Evolutionary conservation across 495 filamentous ascomycete species (phyloP).

Genomic region (Penicillium silybi): DNA sequence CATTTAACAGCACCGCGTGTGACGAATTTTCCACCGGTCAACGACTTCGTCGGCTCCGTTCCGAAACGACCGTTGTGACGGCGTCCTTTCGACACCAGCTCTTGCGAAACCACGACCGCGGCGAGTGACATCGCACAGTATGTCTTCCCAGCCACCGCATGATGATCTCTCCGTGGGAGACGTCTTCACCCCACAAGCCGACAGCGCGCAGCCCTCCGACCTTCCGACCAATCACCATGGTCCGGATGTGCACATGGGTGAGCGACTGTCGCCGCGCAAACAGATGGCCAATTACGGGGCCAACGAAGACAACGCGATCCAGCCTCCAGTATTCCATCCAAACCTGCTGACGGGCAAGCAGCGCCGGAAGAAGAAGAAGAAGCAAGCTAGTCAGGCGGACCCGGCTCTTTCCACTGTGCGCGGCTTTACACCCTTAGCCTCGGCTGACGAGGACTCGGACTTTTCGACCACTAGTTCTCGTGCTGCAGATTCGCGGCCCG

Average conservation of each 20-base stretch:
- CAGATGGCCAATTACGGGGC: conserved; percentile 10
- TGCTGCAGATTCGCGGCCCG: conserved; percentile 30
- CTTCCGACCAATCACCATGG: conserved; percentile 21
- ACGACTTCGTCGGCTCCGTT: conserved; percentile 10
- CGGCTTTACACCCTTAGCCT: conserved; percentile 83
- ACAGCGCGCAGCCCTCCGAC: conserved; percentile 30
- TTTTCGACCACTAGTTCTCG: conserved; percentile 52
- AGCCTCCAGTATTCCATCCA: conserved; percentile 20
- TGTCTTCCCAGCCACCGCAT: conserved; percentile 21
- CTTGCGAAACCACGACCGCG: background rate
- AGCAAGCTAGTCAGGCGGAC: conserved; percentile 45
- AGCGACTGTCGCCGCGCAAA: conserved; percentile 25
- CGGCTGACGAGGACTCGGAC: conserved; percentile 83
- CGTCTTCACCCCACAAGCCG: conserved; percentile 44
- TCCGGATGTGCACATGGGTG: conserved; percentile 30
- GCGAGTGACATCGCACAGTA: conserved; percentile 4
- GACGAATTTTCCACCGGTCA: conserved; percentile 14
- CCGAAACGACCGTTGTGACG: background rate
- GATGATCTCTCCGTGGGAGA: conserved; percentile 45
- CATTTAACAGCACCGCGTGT: conserved; percentile 17
- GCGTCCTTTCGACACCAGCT: background rate
- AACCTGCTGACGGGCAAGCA: conserved; percentile 32
- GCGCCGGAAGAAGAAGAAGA: conserved; percentile 49
- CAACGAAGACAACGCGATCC: conserved; percentile 15
- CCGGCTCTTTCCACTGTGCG: conserved; percentile 69